Percentiles rank a stretch among this genome's conserved stretches.
phyloP scores from a whole-genome alignment of 306 rosid species.

The Rubus idaeus region DNA sequence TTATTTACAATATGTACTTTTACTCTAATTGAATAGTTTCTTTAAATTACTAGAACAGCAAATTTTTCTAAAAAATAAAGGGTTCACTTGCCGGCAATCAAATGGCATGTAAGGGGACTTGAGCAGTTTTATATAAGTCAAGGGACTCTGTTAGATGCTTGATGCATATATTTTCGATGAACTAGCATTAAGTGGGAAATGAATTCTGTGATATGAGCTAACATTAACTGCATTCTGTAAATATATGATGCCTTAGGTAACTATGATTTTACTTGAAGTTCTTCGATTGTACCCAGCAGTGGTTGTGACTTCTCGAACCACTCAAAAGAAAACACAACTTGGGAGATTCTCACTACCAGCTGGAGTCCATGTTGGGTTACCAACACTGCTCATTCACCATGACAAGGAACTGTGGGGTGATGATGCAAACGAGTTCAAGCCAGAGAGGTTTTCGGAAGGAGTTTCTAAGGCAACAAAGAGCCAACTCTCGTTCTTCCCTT shows the following conservation, averaged over 20 bases:
- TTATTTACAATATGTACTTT: neutral
- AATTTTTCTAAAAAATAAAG: too few relatives aligned
- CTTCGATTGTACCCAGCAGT: slow-evolving; percentile 51
- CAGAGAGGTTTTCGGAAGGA: slow-evolving; percentile 56
- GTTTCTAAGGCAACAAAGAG: slow-evolving; percentile 47
- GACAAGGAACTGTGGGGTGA: slow-evolving; percentile 50
- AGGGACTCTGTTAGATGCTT: too few relatives aligned
- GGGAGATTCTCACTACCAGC: slow-evolving; percentile 41
- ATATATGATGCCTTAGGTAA: slow-evolving; percentile 30
- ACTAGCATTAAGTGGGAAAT: too few relatives aligned
- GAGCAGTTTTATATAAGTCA: too few relatives aligned
- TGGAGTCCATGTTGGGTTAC: slow-evolving; percentile 35
- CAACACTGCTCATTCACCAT: slow-evolving; percentile 39
- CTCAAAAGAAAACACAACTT: slow-evolving; percentile 28
- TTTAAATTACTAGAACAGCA: neutral
- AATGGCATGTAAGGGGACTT: too few relatives aligned
- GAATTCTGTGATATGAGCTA: too few relatives aligned
- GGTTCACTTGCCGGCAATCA: too few relatives aligned
- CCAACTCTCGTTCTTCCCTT: slow-evolving; percentile 41
- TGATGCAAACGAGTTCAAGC: slow-evolving; percentile 52
- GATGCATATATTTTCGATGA: too few relatives aligned
- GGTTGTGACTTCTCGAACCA: neutral
- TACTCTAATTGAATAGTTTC: neutral
- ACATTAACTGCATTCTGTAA: neutral
- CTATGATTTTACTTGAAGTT: slow-evolving; percentile 53